These are phyloP conservation scores for Colletotrichum sp. DNA, from an alignment of 2,329 filamentous ascomycete species.

Conservation along the genomic window DNA sequence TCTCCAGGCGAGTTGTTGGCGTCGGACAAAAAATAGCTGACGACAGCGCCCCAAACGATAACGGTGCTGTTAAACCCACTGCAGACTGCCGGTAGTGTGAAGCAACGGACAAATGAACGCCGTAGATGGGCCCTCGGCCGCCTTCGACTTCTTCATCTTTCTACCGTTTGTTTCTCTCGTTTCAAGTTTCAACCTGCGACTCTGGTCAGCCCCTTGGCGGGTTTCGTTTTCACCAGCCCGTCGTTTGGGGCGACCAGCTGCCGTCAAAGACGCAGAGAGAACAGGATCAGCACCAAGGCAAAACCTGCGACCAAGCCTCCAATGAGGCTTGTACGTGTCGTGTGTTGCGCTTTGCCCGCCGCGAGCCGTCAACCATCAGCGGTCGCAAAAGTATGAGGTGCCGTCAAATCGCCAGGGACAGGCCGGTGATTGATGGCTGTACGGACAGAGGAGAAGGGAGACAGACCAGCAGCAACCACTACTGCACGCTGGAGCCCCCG, in stretches of 20 bases:
- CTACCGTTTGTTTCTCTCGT: slow-evolving; percentile 7
- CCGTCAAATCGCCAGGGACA: neutral
- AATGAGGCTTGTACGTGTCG: neutral
- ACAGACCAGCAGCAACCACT: neutral
- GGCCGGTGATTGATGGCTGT: neutral
- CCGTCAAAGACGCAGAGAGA: neutral
- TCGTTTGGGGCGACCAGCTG: neutral
- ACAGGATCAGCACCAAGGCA: neutral
- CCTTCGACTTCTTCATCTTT: neutral
- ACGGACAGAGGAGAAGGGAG: neutral
- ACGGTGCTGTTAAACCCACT: neutral
- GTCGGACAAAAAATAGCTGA: neutral
- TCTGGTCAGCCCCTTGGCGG: neutral
- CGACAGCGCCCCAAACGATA: slow-evolving; percentile 1
- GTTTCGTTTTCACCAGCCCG: slow-evolving; percentile 5
- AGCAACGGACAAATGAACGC: neutral
- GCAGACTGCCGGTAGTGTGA: neutral
- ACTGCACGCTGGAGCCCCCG: neutral
- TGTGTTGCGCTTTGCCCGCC: neutral
- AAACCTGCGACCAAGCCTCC: neutral
- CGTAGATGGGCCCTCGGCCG: neutral
- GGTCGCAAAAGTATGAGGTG: neutral
- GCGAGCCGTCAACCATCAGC: neutral
- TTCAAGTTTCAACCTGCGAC: slow-evolving; percentile 20
- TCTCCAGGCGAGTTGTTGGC: neutral